Percentiles rank a stretch among this genome's conserved stretches.
Conservation (phyloP, 495 filamentous ascomycete species). For the Astrothelium subdiscretum region DNA sequence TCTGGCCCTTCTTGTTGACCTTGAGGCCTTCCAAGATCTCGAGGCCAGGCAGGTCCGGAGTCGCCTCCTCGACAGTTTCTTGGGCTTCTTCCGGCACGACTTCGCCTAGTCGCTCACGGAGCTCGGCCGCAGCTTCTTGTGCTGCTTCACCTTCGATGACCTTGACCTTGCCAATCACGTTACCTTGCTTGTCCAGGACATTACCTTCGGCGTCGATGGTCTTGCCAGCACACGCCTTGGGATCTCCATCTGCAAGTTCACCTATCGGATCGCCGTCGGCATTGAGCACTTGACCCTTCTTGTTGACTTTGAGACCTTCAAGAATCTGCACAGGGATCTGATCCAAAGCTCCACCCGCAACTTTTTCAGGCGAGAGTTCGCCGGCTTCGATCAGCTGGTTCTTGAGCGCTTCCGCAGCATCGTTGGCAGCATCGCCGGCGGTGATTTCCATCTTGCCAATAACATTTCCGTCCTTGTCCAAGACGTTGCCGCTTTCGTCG, state of each 20-base stretch:
- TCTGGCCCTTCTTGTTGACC: constrained; percentile 35
- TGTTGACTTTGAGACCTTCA: constrained; percentile 41
- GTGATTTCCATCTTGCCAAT: constrained; percentile 38
- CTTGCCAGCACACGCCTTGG: constrained; percentile 36
- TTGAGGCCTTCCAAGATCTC: constrained; percentile 32
- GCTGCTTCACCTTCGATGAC: constrained; percentile 41
- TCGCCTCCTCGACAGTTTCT: constrained; percentile 17
- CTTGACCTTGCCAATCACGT: constrained; percentile 39
- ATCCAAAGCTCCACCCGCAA: neutral
- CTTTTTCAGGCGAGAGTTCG: neutral
- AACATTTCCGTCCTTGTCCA: constrained; percentile 38
- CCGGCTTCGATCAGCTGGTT: neutral
- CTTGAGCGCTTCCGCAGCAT: neutral
- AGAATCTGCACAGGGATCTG: constrained; percentile 30
- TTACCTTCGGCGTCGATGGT: constrained; percentile 40
- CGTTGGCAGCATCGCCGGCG: constrained; percentile 33
- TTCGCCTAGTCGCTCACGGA: constrained; percentile 38
- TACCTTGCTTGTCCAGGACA: constrained; percentile 38
- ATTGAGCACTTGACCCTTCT: constrained; percentile 44
- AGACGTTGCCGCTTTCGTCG: constrained; percentile 39
- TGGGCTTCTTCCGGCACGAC: constrained; percentile 18
- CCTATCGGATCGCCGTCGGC: constrained; percentile 42
- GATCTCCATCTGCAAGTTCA: constrained; percentile 38
- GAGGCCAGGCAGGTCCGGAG: constrained; percentile 23
- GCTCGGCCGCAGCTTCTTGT: constrained; percentile 35